Evolutionary conservation across 345 rosid genomes (phyloP).

Genomic region (Theobroma cacao): DNA sequence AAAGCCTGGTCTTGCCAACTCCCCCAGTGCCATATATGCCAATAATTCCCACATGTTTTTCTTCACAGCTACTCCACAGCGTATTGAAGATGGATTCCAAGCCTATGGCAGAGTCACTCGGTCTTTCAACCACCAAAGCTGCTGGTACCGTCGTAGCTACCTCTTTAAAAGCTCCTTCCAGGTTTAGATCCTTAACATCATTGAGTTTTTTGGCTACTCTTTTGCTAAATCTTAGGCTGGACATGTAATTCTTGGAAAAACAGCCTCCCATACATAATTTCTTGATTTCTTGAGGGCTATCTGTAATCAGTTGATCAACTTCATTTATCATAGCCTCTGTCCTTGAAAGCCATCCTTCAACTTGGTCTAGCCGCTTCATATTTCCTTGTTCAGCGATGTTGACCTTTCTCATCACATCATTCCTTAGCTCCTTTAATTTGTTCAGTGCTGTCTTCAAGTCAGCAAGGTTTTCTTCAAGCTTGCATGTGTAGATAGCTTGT

Average conservation of each 20-base stretch:
- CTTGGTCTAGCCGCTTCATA: not conserved
- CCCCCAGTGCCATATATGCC: constrained; percentile 14
- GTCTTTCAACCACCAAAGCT: not conserved
- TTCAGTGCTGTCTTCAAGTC: not conserved
- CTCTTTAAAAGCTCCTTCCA: not conserved
- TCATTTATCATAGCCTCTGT: not conserved
- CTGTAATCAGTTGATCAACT: not conserved
- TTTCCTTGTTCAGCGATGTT: not conserved
- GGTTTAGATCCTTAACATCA: not conserved
- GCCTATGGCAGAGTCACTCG: not conserved
- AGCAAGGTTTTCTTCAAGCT: not conserved
- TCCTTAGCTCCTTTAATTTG: not conserved
- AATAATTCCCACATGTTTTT: not conserved
- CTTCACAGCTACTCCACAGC: not conserved
- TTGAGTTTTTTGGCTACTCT: not conserved
- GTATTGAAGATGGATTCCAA: not conserved
- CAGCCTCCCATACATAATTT: not conserved
- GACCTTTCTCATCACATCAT: not conserved
- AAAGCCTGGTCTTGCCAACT: constrained; percentile 22
- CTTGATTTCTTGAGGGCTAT: not conserved
- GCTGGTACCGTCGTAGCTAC: not conserved
- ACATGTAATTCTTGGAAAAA: not conserved
- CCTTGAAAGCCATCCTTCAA: constrained; percentile 12
- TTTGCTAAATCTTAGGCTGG: not conserved
- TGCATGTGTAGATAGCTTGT: not conserved